Evolutionary conservation across 2,329 filamentous ascomycete species (phyloP).

Genomic region (Helicocarpus griseus): DNA sequence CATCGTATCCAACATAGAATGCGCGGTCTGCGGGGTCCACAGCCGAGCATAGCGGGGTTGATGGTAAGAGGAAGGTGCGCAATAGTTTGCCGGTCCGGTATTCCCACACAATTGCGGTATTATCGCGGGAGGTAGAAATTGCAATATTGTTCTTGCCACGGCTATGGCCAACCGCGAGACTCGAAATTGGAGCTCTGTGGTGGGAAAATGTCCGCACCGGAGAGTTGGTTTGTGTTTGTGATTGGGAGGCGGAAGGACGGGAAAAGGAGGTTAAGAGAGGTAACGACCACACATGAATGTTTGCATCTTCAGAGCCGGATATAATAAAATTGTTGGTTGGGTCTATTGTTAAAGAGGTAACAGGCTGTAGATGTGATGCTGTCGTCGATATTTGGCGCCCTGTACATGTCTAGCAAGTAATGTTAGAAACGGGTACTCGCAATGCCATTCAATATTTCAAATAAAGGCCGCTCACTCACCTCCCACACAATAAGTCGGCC

Average conservation of each 20-base stretch:
- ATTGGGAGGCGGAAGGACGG: constrained; percentile 30
- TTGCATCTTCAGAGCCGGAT: constrained; percentile 57
- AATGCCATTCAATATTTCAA: too few species aligned
- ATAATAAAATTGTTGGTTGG: constrained; percentile 48
- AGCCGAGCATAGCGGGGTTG: constrained; percentile 59
- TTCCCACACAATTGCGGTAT: constrained; percentile 88
- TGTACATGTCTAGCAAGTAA: constrained; percentile 28
- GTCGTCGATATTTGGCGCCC: constrained; percentile 37
- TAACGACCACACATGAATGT: constrained; percentile 85
- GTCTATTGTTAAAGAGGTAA: constrained; percentile 64
- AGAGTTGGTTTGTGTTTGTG: constrained; percentile 42
- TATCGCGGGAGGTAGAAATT: constrained; percentile 74
- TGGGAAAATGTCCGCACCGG: constrained; percentile 66
- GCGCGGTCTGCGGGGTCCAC: constrained; percentile 78
- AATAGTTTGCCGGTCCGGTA: constrained; percentile 68
- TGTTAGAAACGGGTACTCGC: not conserved
- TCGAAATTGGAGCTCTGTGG: constrained; percentile 48
- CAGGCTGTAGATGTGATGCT: constrained; percentile 36
- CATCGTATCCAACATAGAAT: constrained; percentile 69
- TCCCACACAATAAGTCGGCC: constrained; percentile 90
- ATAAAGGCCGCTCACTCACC: constrained; percentile 43
- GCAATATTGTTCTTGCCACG: constrained; percentile 68
- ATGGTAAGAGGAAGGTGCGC: constrained; percentile 70
- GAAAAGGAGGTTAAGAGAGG: constrained; percentile 60
- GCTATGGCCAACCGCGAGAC: constrained; percentile 54